phyloP scores from a whole-genome alignment of 1,284 basidiomycete genomes.

The Trichosporon ovoides region DNA sequence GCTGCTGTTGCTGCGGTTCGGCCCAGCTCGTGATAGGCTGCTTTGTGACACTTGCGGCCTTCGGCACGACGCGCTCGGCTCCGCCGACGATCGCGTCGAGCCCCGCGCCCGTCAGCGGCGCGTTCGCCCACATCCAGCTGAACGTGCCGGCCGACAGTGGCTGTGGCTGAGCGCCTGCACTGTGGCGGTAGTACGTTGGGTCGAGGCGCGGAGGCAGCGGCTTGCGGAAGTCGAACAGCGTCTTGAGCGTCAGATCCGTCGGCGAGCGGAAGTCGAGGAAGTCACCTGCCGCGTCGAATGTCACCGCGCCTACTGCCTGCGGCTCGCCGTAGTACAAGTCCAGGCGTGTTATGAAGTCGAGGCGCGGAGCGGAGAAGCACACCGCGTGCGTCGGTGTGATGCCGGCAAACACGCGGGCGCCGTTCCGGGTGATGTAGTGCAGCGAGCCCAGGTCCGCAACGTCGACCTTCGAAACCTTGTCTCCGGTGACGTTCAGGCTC shows the following conservation, averaged over 20 bases:
- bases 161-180: constrained; percentile 39
- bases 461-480: constrained; percentile 50
- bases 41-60: neutral
- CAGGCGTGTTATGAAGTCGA: constrained; percentile 42
- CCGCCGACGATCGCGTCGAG: constrained; percentile 34
- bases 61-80: neutral
- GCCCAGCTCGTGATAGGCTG: neutral
- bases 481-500: constrained; percentile 49
- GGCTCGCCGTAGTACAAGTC: constrained; percentile 38
- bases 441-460: constrained; percentile 54
- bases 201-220: constrained; percentile 45
- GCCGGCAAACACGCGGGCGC: constrained; percentile 58
- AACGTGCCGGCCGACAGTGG: constrained; percentile 35
- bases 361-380: constrained; percentile 64
- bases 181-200: constrained; percentile 32
- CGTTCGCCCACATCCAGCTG: constrained; percentile 49
- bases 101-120: constrained; percentile 43
- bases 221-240: constrained; percentile 49
- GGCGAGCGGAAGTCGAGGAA: constrained; percentile 45
- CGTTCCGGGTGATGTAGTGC: constrained; percentile 59
- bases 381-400: constrained; percentile 58
- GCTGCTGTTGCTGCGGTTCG: neutral
- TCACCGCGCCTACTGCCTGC: constrained; percentile 35
- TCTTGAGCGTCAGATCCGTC: constrained; percentile 45
- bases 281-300: constrained; percentile 49